Base-by-base conservation (phyloP, 1,284 basidiomycete genomes). In the Ceratobasidium theobromae region DNA sequence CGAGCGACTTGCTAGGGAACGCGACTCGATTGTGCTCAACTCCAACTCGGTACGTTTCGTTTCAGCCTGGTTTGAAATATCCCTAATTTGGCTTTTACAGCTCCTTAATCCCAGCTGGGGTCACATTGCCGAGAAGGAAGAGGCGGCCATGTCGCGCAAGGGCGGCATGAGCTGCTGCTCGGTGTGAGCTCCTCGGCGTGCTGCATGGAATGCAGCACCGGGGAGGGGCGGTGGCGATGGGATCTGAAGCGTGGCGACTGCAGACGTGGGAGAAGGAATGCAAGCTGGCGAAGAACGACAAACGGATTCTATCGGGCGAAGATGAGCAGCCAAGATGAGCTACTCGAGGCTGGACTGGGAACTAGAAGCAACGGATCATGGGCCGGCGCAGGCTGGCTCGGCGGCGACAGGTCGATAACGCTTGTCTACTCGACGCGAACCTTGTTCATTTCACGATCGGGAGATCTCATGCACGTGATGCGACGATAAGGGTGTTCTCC, bases 1-100 rank as follows among this genome's bases (percentile, higher is more conserved):
- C 70, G 88, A 91, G 73, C 89, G 91, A 71, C 85, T 87, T 71
- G 74, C 87, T 65, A 86, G 87, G 77, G 86, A 86, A 74, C 83
- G 89, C 55, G 88, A 92, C 73, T 91, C 89, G 73, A 86, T 94
- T 46, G 84, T 89, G 76, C 78, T 93, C 53, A 30, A 35, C 32
- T 48, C 18, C 53, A 40, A 58, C 43, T 35, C 55, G 41, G 55
- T 58, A 16, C 27, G 53, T 54, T 16, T 40, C 4, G 38, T 21
- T 48, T 28, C 23, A 64, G 40, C 16, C 43, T 40, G 33, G 23
- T n/a, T 18, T 52, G 30, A 52, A 21, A 23, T 48, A 6, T 48
- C 5, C 45, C 27, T 23, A 48, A 23, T 64, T 3, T 28, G 32
- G 23, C 33, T 46, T 58, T 9, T 62, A 62, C 40, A 64, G 58